phyloP scores from a whole-genome alignment of 352 stramenopile species.

The Pythium scleroteichum region DNA sequence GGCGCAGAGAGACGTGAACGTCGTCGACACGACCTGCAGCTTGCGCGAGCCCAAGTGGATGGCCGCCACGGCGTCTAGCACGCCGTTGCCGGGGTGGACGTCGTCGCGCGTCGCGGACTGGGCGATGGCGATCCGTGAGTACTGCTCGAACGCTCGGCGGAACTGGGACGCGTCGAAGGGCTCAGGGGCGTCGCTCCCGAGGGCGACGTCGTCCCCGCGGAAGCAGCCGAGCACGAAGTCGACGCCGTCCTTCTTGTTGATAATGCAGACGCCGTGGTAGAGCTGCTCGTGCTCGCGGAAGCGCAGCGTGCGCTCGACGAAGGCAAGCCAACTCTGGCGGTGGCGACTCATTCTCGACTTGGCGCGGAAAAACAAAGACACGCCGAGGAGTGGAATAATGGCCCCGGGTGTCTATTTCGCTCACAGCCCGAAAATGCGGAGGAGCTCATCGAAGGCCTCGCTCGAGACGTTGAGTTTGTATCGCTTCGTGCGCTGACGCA shows the following conservation, averaged over 20 bases:
- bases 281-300: conserved; percentile 31
- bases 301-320: conserved; percentile 36
- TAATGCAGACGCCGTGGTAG: conserved; percentile 54
- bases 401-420: conserved; percentile 6
- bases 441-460: conserved; percentile 42
- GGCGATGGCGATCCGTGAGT: conserved; percentile 42
- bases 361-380: neutral
- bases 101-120: neutral
- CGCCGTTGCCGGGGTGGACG: neutral
- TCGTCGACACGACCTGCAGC: conserved; percentile 50
- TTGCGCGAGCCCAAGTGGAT: conserved; percentile 32
- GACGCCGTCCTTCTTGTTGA: conserved; percentile 35
- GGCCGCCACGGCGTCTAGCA: conserved; percentile 20
- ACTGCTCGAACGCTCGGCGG: conserved; percentile 37
- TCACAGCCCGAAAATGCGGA: conserved; percentile 49
- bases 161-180: conserved; percentile 18
- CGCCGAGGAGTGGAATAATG: conserved; percentile 13
- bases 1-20: conserved; percentile 47
- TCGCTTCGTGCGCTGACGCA: conserved; percentile 60
- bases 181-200: neutral
- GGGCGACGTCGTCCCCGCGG: conserved; percentile 16
- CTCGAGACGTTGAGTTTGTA: conserved; percentile 60
- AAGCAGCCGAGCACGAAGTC: conserved; percentile 58
- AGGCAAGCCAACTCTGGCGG: conserved; percentile 42
- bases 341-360: conserved; percentile 43